Base-by-base conservation (phyloP, 1,284 basidiomycete genomes). In the Xanthoconium separans region DNA sequence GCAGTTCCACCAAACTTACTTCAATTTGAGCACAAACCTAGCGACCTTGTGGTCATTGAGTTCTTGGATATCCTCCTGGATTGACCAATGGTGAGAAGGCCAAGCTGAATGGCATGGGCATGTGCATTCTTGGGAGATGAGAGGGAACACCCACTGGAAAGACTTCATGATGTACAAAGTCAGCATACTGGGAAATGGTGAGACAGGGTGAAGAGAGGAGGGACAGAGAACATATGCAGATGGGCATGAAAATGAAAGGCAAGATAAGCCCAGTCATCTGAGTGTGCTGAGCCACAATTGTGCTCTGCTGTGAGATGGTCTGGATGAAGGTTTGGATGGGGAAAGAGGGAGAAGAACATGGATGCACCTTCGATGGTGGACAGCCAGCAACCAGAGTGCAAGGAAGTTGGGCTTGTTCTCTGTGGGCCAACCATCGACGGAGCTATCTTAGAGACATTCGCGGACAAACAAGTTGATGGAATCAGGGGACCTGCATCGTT, bases 381-480 rank as follows among this genome's bases (percentile, higher is more conserved):
- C 61, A 83, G 75, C 85, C 84, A 89, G 53, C 0, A 85, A 47
- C 83, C 84, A 88, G n/a, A 89, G 59, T 0, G 79, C 82, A 42
- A 82, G 77, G 0, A 81, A 70, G 58, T 80, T 83, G 24, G 70
- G 47, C 6, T 69, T 61, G 49, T 63, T 78, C 43, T 86, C 83
- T 1, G 68, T 58, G 0, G 86, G 85, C 86, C 84, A 87, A 2
- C 80, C 81, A 41, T 76, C 65, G 52, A 69, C 46, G 10, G 37
- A 22, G 44, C 71, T 61, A 33, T 78, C 74, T 71, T 78, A 77
- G 22, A 86, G 68, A 10, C 76, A 71, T 22, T 61, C 59, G 37
- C 74, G 72, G 34, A 85, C 69, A 56, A 77, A 81, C 0, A 56
- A 37, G 49, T 79, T 73, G n/a, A 81, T 73, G 52, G 82, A 80